Conservation (phyloP, 2,329 filamentous ascomycete species). For the Aspergillus novoparasiticus region DNA sequence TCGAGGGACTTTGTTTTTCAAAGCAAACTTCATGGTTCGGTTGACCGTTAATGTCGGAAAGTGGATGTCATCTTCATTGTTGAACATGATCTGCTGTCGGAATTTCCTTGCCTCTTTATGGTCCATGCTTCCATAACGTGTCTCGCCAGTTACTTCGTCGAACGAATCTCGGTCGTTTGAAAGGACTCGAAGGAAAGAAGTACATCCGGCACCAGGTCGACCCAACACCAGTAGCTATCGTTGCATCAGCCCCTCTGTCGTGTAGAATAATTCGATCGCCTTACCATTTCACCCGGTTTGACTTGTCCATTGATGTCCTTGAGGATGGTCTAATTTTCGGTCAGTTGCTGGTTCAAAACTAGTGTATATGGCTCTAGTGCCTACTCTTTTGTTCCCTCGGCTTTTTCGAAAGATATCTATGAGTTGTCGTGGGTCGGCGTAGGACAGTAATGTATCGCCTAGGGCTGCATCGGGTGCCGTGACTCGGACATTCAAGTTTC, state of each 20-base stretch:
- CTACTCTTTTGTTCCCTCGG: slow-evolving; percentile 32
- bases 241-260: not conserved
- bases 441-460: slow-evolving; percentile 37
- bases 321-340: slow-evolving; percentile 39
- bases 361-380: not conserved
- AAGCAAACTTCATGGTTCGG: slow-evolving; percentile 72
- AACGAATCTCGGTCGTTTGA: slow-evolving; percentile 66
- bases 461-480: slow-evolving; percentile 40
- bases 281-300: slow-evolving; percentile 48
- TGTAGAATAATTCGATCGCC: not conserved
- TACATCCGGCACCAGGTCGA: slow-evolving; percentile 69
- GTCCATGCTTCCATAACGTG: slow-evolving; percentile 56
- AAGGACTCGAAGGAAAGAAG: slow-evolving; percentile 69
- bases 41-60: slow-evolving; percentile 75
- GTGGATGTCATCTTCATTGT: slow-evolving; percentile 74
- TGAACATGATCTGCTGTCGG: slow-evolving; percentile 62
- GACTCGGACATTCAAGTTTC: slow-evolving; percentile 37
- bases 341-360: not conserved
- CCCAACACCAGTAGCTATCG: slow-evolving; percentile 65
- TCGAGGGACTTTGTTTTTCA: slow-evolving; percentile 51
- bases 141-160: slow-evolving; percentile 57
- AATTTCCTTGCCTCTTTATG: slow-evolving; percentile 48
- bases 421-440: slow-evolving; percentile 34
- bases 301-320: slow-evolving; percentile 44
- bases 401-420: slow-evolving; percentile 22